Evolutionary conservation across 371 early-diverging fungal genomes (phyloP), one percentile per base, ranked within the genome.

Genomic region (Mortierella polycephala): DNA sequence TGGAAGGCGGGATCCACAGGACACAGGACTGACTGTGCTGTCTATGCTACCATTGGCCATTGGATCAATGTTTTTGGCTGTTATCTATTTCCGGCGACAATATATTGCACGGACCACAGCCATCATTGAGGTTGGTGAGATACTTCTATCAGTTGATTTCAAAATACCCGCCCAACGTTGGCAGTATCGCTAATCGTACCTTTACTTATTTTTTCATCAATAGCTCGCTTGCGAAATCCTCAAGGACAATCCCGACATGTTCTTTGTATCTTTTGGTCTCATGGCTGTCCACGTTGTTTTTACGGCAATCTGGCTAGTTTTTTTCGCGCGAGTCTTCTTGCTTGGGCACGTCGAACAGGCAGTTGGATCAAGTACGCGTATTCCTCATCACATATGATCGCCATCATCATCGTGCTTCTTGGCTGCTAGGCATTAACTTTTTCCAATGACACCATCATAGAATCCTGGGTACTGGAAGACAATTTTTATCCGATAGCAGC

Each of bases 181-280:
- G 4, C 30, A 30, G 1, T 30, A 30, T 30, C 30, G 30, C 30
- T 30, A 30, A 30, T 30, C 1, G 30, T 30, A 30, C 40, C 16
- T 44, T 45, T 39, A 23, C 45, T 47, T 47, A 23, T 57, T 39
- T 21, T 46, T 46, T 30, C 8, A 58, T 49, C 30, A n/a, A 50
- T 80, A 92, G 91, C 84, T 94, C 51, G 90, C 94, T 30, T 91
- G 90, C 71, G 92, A 92, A 63, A 88, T 93, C 14, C 68, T 94
- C 23, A 84, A 87, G 73, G 87, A 83, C 61, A 94, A 93, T 74
- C 92, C 93, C 2, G 85, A 86, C 49, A 85, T 93, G 66, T 82
- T 93, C 55, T 69, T 86, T 21, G 84, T 92, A 10, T 90, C 91
- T 0, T 62, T 90, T 14, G 67, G 75, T 11, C 59, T 93, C 49